Conservation (phyloP, 2,329 filamentous ascomycete species). For the Coccinonectria pachysandricola region DNA sequence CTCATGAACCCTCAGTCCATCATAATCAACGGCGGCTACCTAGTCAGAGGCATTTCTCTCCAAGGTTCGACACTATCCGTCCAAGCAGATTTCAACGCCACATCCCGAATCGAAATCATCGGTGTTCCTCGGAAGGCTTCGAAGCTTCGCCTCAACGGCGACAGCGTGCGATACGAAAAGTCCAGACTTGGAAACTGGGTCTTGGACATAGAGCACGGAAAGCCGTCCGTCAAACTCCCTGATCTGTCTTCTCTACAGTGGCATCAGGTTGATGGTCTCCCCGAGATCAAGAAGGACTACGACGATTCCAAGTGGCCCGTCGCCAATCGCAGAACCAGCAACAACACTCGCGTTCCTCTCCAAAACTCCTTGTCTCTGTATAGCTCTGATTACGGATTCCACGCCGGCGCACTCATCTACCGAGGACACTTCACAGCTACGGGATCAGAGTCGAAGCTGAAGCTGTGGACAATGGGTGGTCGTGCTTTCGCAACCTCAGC, state of each 20-base stretch:
- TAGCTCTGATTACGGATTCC: constrained; percentile 62
- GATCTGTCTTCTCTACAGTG: constrained; percentile 49
- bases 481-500: constrained; percentile 55
- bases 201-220: too few relatives aligned
- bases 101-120: constrained; percentile 57
- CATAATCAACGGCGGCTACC: constrained; percentile 54
- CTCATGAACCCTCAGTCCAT: constrained; percentile 20
- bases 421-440: constrained; percentile 58
- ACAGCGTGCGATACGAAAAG: constrained; percentile 24
- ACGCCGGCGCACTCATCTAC: constrained; percentile 58
- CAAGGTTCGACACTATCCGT: constrained; percentile 47
- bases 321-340: constrained; percentile 47
- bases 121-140: constrained; percentile 44
- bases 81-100: constrained; percentile 62
- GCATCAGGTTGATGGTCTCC: constrained; percentile 61
- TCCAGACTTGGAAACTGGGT: constrained; percentile 37
- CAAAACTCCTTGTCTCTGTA: constrained; percentile 59
- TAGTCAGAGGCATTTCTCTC: constrained; percentile 50
- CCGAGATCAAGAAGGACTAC: constrained; percentile 54
- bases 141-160: constrained; percentile 32
- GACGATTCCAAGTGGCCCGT: constrained; percentile 58
- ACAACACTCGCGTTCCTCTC: constrained; percentile 47
- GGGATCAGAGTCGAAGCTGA: constrained; percentile 48
- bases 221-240: constrained; percentile 41
- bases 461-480: constrained; percentile 54